Evolutionary conservation across 805 yeast species (phyloP).

Genomic region (Teunomyces kruisii): DNA sequence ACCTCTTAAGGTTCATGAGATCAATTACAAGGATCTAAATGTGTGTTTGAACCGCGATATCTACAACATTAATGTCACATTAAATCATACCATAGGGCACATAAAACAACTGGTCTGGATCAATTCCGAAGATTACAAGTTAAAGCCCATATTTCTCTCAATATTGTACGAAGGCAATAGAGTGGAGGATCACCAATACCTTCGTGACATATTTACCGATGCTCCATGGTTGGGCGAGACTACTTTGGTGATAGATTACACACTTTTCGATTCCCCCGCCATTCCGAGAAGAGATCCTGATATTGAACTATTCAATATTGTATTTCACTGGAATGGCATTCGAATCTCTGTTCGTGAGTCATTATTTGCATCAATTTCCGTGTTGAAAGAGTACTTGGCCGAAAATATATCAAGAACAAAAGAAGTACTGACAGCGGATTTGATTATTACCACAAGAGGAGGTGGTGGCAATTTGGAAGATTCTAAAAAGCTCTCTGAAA

Average conservation of each 20-base stretch:
- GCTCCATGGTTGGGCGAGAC: slow-evolving; percentile 9
- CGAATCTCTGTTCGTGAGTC: slow-evolving; percentile 15
- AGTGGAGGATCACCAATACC: slow-evolving; percentile 10
- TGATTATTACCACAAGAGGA: background rate
- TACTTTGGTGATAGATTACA: slow-evolving; percentile 23
- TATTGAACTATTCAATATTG: slow-evolving; percentile 23
- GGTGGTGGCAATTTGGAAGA: slow-evolving; percentile 4
- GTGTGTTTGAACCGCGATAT: background rate
- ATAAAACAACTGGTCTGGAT: slow-evolving; percentile 30
- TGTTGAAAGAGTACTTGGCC: slow-evolving; percentile 18
- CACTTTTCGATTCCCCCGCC: slow-evolving; percentile 15
- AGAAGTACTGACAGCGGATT: background rate
- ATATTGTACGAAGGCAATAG: slow-evolving; percentile 12
- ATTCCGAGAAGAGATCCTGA: slow-evolving; percentile 26
- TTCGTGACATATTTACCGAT: slow-evolving; percentile 15
- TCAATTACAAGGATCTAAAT: background rate
- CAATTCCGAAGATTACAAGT: slow-evolving; percentile 18
- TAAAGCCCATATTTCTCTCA: slow-evolving; percentile 27
- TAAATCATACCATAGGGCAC: slow-evolving; percentile 23
- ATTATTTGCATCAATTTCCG: slow-evolving; percentile 18
- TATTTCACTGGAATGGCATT: slow-evolving; percentile 14
- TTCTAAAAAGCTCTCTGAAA: slow-evolving; percentile 10
- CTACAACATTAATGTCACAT: slow-evolving; percentile 18
- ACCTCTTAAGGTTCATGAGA: slow-evolving; percentile 11
- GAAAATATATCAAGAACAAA: slow-evolving; percentile 5